Percentiles rank a stretch among this genome's conserved stretches.
phyloP scores from a whole-genome alignment of 306 rosid species.

The Corylus avellana region DNA sequence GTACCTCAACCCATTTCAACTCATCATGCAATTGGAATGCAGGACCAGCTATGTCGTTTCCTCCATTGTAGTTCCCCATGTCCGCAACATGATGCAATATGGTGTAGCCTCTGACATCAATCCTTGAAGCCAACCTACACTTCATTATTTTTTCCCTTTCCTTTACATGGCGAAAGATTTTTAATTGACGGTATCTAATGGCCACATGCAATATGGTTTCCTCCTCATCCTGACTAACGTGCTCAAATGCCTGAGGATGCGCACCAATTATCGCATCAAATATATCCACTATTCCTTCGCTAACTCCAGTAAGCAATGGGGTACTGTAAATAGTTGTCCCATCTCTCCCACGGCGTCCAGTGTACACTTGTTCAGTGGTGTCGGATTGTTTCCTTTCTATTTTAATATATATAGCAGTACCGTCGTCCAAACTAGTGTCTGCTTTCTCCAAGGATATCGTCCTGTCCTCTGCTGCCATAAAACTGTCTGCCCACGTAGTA shows the following conservation, averaged over 20 bases:
- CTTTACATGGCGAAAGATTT: conserved; percentile 10
- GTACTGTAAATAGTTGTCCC: neutral
- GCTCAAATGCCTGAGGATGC: conserved; percentile 25
- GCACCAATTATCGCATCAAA: conserved; percentile 24
- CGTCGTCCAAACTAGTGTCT: too few species aligned
- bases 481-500: neutral
- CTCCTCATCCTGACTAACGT: neutral
- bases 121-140: neutral
- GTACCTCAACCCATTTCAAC: conserved; percentile 5
- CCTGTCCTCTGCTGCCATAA: neutral
- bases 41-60: neutral
- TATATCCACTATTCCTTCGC: conserved; percentile 44
- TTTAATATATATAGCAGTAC: too few species aligned
- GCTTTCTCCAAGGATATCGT: neutral
- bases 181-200: conserved; percentile 29
- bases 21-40: neutral
- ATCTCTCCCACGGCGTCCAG: too few species aligned
- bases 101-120: neutral
- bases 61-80: neutral
- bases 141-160: neutral
- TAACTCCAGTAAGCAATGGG: conserved; percentile 49
- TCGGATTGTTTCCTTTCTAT: too few species aligned
- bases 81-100: conserved; percentile 15
- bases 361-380: too few species aligned
- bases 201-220: conserved; percentile 32